Evolutionary conservation across 2,329 filamentous ascomycete species (phyloP).

Genomic region (Torrubiella hemipterigena): DNA sequence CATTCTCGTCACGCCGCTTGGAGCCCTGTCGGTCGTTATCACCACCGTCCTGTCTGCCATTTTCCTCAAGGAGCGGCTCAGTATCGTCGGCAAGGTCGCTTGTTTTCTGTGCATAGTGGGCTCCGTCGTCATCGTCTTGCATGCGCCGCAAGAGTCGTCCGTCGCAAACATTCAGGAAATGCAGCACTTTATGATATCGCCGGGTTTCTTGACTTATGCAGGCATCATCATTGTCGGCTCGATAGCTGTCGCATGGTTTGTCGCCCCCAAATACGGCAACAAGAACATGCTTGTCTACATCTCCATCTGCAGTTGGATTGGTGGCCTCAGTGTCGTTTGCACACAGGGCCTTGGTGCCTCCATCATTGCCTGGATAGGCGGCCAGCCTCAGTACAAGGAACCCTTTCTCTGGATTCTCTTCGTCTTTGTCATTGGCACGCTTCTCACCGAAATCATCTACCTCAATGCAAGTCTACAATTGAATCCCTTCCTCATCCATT

Average conservation of each 20-base stretch:
- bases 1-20: slow-evolving; percentile 85
- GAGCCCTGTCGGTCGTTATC: slow-evolving; percentile 84
- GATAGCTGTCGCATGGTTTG: slow-evolving; percentile 62
- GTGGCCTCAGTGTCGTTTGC: slow-evolving; percentile 85
- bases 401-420: slow-evolving; percentile 93
- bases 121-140: slow-evolving; percentile 86
- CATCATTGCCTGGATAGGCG: slow-evolving; percentile 74
- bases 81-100: slow-evolving; percentile 89
- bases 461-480: slow-evolving; percentile 63
- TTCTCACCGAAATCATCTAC: slow-evolving; percentile 89
- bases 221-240: slow-evolving; percentile 72
- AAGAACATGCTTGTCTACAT: slow-evolving; percentile 97
- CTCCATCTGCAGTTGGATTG: slow-evolving; percentile 89
- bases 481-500: slow-evolving; percentile 1
- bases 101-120: slow-evolving; percentile 94
- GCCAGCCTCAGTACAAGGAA: slow-evolving; percentile 82
- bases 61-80: slow-evolving; percentile 89
- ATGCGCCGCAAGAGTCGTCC: slow-evolving; percentile 76
- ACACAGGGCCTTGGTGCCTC: slow-evolving; percentile 89
- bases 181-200: slow-evolving; percentile 74
- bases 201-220: slow-evolving; percentile 75
- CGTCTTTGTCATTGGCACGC: slow-evolving; percentile 79
- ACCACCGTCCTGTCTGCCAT: slow-evolving; percentile 85
- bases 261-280: slow-evolving; percentile 80
- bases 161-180: slow-evolving; percentile 85